phyloP scores from a whole-genome alignment of 208 protist species.

The Novymonas esmeraldas region DNA sequence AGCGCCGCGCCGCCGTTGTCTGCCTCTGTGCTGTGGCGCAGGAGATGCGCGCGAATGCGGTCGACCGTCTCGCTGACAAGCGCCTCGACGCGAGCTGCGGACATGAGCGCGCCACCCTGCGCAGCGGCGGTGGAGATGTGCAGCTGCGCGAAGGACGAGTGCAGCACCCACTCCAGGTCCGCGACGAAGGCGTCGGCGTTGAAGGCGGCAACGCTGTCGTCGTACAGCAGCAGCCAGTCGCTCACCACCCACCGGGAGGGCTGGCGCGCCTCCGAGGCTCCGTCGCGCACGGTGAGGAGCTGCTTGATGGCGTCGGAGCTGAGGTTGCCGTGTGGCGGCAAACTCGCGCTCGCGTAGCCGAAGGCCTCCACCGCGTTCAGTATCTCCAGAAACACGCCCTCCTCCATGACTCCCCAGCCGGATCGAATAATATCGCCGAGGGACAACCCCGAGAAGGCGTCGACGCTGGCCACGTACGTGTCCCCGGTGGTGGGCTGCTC shows the following conservation, averaged over 20 bases:
- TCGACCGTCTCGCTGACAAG: conserved; percentile 71
- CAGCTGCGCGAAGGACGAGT: conserved; percentile 77
- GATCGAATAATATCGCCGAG: conserved; percentile 84
- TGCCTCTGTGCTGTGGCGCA: not conserved
- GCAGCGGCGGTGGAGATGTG: conserved; percentile 51
- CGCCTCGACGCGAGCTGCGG: conserved; percentile 45
- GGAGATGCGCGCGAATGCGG: conserved; percentile 51
- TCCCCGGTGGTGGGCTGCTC: conserved; percentile 49
- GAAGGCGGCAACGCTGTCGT: conserved; percentile 23
- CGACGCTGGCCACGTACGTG: conserved; percentile 66
- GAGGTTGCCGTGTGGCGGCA: conserved; percentile 80
- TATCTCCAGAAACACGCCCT: conserved; percentile 69
- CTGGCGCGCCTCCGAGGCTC: conserved; percentile 56
- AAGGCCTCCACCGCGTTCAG: conserved; percentile 69
- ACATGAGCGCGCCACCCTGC: conserved; percentile 44
- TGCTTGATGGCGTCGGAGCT: conserved; percentile 69
- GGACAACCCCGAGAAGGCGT: conserved; percentile 72
- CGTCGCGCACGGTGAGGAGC: conserved; percentile 66
- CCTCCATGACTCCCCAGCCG: conserved; percentile 75
- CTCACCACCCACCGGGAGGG: conserved; percentile 79
- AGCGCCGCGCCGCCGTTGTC: not conserved
- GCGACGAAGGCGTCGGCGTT: conserved; percentile 37
- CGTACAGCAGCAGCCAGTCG: conserved; percentile 71
- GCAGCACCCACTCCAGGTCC: conserved; percentile 81
- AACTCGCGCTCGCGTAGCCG: conserved; percentile 36